These are phyloP conservation scores for Breynia disticha DNA, from an alignment of 441 rosid species.

Conservation along the genomic window DNA sequence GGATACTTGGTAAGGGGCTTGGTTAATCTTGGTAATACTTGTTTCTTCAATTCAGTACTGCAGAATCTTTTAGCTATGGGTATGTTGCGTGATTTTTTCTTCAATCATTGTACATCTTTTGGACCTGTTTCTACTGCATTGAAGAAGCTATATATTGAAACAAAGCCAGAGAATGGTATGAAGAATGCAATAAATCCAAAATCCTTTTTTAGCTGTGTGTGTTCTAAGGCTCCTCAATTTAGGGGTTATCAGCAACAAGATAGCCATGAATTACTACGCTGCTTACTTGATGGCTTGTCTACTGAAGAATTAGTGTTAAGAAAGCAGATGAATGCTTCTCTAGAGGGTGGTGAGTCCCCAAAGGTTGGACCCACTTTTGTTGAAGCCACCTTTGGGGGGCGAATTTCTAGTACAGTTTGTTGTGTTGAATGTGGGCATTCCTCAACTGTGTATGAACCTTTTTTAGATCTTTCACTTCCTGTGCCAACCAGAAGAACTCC, in stretches of 20 bases:
- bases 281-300: conserved; percentile 73
- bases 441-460: conserved; percentile 77
- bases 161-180: conserved; percentile 41
- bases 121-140: conserved; percentile 57
- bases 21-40: conserved; percentile 87
- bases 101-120: conserved; percentile 34
- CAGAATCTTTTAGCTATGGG: conserved; percentile 79
- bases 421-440: conserved; percentile 78
- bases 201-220: conserved; percentile 48
- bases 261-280: conserved; percentile 82
- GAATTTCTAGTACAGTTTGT: conserved; percentile 69
- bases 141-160: conserved; percentile 64
- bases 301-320: conserved; percentile 55
- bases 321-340: conserved; percentile 34
- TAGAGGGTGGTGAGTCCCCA: conserved; percentile 24
- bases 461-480: conserved; percentile 84
- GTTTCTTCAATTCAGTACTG: conserved; percentile 89
- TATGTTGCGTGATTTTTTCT: conserved; percentile 44
- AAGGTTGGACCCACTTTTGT: conserved; percentile 46
- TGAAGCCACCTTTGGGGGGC: conserved; percentile 75
- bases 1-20: conserved; percentile 62
- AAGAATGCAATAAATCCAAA: conserved; percentile 66
- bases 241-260: conserved; percentile 93
- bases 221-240: conserved; percentile 83
- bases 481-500: conserved; percentile 76